Evolutionary conservation across 192 early-diverging fungal genomes (phyloP).

Genomic region (Haplosporangium gracile): DNA sequence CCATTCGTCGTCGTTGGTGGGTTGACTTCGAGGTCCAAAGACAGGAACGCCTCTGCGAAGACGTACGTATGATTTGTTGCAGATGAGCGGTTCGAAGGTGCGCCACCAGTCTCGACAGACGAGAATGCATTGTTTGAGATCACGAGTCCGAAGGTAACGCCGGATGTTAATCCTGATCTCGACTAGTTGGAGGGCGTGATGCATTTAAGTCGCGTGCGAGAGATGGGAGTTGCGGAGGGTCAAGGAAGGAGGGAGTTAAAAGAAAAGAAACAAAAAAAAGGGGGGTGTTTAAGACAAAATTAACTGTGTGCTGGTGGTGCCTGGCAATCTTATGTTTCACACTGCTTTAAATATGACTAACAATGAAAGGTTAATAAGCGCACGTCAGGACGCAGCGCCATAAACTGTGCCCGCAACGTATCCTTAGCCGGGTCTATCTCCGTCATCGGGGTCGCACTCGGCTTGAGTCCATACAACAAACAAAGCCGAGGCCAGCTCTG

Average conservation of each 20-base stretch:
- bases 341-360: background rate
- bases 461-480: background rate
- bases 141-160: background rate
- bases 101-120: background rate
- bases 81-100: conserved; percentile 1
- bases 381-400: background rate
- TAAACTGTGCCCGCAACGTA: background rate
- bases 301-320: background rate
- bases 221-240: background rate
- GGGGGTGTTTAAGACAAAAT: background rate
- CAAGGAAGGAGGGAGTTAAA: background rate
- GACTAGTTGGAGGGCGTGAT: background rate
- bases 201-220: background rate
- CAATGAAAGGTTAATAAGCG: background rate
- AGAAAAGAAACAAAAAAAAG: background rate
- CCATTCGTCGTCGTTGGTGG: background rate
- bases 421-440: background rate
- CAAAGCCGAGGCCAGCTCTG: background rate
- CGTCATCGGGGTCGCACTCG: background rate
- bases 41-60: background rate
- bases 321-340: background rate
- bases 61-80: background rate
- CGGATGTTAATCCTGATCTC: background rate
- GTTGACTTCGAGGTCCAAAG: background rate
- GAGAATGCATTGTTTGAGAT: conserved; percentile 6